These are phyloP conservation scores for Phytophthora syringae DNA, from an alignment of 352 stramenopile species.

Conservation along the genomic window DNA sequence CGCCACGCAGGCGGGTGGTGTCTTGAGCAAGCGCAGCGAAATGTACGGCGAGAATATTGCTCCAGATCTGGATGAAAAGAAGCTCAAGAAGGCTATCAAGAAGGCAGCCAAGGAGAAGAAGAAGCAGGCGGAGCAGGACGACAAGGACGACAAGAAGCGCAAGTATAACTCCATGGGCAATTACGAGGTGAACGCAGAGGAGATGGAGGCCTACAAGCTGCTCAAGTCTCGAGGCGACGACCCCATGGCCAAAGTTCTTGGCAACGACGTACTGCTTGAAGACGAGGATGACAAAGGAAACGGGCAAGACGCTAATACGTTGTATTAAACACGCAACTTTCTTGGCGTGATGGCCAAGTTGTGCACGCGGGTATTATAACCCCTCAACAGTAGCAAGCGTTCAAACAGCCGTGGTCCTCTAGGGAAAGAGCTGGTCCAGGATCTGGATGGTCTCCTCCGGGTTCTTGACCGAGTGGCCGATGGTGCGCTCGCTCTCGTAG, in stretches of 20 bases:
- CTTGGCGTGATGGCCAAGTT: slow-evolving; percentile 37
- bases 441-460: slow-evolving; percentile 97
- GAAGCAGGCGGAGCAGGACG: slow-evolving; percentile 52
- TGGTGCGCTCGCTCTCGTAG: slow-evolving; percentile 95
- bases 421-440: slow-evolving; percentile 97
- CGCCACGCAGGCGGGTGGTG: slow-evolving; percentile 19
- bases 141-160: slow-evolving; percentile 88
- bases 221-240: slow-evolving; percentile 89
- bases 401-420: slow-evolving; percentile 22
- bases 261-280: slow-evolving; percentile 56
- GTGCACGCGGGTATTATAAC: slow-evolving; percentile 15
- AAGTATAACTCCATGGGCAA: slow-evolving; percentile 95
- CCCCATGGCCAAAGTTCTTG: slow-evolving; percentile 94
- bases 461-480: slow-evolving; percentile 96
- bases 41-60: slow-evolving; percentile 93
- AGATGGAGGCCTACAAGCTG: slow-evolving; percentile 97
- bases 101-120: slow-evolving; percentile 74
- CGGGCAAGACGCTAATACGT: slow-evolving; percentile 30
- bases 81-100: slow-evolving; percentile 87
- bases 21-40: slow-evolving; percentile 72
- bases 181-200: slow-evolving; percentile 93
- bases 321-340: slow-evolving; percentile 31
- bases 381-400: slow-evolving; percentile 21
- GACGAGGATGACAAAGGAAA: slow-evolving; percentile 33
- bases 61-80: slow-evolving; percentile 78